A percentile compares a stretch with the other conserved stretches of the same genome.
These are phyloP conservation scores for Luffa aegyptiaca DNA, from an alignment of 306 rosid species.

Conservation along the genomic window DNA sequence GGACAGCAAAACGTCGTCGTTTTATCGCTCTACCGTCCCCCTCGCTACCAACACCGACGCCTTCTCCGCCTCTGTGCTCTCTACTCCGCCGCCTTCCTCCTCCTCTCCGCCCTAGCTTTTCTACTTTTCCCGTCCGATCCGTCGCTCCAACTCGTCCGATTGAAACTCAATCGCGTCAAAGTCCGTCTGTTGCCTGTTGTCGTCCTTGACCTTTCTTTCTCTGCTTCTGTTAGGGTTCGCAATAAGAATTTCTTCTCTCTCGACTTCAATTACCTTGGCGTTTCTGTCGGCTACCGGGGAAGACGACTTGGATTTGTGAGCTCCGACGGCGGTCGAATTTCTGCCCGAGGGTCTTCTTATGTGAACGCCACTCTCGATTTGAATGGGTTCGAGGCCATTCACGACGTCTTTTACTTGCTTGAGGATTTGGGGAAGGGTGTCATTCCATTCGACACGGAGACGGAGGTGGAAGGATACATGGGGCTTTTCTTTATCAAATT, in stretches of 20 bases:
- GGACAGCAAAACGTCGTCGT: slow-evolving; percentile 49
- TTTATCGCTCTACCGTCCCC: slow-evolving; percentile 29
- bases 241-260: slow-evolving; percentile 68
- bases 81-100: slow-evolving; percentile 16
- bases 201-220: slow-evolving; percentile 58
- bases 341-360: slow-evolving; percentile 55
- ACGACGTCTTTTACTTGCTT: slow-evolving; percentile 64
- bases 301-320: slow-evolving; percentile 47
- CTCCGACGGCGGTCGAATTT: slow-evolving; percentile 41
- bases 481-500: slow-evolving; percentile 48
- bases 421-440: slow-evolving; percentile 63
- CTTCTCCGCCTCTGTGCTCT: slow-evolving; percentile 13
- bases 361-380: slow-evolving; percentile 53
- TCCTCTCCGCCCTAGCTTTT: slow-evolving; percentile 32
- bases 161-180: slow-evolving; percentile 42
- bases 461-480: slow-evolving; percentile 47
- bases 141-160: slow-evolving; percentile 29
- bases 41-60: not conserved
- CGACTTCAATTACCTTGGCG: slow-evolving; percentile 34
- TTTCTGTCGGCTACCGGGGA: slow-evolving; percentile 67
- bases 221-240: slow-evolving; percentile 38
- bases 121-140: slow-evolving; percentile 73
- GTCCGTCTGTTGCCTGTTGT: slow-evolving; percentile 34
- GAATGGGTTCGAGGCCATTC: slow-evolving; percentile 53
- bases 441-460: slow-evolving; percentile 62